Base-by-base conservation (phyloP, 768 basidiomycete species). In the Phylloporus sp. region DNA sequence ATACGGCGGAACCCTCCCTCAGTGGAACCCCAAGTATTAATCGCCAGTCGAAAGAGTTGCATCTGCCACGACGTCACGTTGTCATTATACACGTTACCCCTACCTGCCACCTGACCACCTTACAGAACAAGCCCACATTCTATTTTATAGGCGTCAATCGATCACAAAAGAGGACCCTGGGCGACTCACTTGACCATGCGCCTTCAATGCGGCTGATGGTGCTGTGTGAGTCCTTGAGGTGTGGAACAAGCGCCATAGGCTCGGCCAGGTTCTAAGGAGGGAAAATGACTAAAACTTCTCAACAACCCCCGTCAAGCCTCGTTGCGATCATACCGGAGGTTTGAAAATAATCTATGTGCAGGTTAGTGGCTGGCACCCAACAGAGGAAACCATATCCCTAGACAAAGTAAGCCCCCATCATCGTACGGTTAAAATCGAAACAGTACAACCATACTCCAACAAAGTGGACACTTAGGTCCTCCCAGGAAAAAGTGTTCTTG, bases 351-450 rank as follows among this genome's bases (percentile, higher is more conserved):
- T 41, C 40, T 24, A 26, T 26, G 40, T 22, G 35, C 35, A 18
- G 6, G 35, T 18, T 8, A 9, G 10, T n/a, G n/a, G n/a, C n/a
- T n/a, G n/a, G n/a, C n/a, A n/a, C 9, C 82, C 83, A 12, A 86
- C 82, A 0, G 83, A 85, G 20, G 78, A 76, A 6, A 87, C 84
- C 1, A 82, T 86, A 55, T 87, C 85, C 81, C 83, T 85, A 43
- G 26, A 16, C 5, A 1, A 48, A 1, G 7, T 31, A 20, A 59
- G 11, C 52, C n/a, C n/a, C 22, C n/a, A n/a, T 18, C 2, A 2
- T 7, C 18, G 13, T 35, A 13, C 18, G 5, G 16, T n/a, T 1
- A n/a, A 27, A 15, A 2, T 31, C 22, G n/a, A 13, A 13, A 9
- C 46, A 55, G 31, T 12, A 7, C 20, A 60, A 79, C 80, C 77